phyloP scores from a whole-genome alignment of 495 filamentous ascomycete genomes.

The Trichoderma virens region DNA sequence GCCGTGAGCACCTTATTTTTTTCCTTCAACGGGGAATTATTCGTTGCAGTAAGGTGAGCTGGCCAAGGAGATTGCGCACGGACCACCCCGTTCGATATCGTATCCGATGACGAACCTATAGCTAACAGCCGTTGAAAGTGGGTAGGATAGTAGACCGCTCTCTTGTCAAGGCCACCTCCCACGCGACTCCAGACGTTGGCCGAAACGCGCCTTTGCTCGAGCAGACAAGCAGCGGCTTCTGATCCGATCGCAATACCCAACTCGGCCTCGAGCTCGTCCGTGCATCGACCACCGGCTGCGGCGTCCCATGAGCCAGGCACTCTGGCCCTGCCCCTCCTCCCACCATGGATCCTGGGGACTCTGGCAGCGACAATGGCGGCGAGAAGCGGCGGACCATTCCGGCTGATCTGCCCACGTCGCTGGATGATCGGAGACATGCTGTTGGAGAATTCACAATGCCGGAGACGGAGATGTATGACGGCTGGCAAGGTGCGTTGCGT shows the following conservation, averaged over 20 bases:
- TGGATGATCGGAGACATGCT: conserved; percentile 73
- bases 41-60: background rate
- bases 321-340: conserved; percentile 21
- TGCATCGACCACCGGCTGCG: background rate
- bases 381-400: conserved; percentile 54
- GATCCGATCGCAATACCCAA: background rate
- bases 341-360: conserved; percentile 52
- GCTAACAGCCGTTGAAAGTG: conserved; percentile 1
- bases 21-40: no score
- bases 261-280: background rate
- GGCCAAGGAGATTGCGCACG: background rate
- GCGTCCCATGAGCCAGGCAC: conserved; percentile 6
- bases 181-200: background rate
- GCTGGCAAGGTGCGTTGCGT: conserved; percentile 95
- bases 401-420: conserved; percentile 77
- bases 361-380: conserved; percentile 33
- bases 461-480: conserved; percentile 97
- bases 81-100: background rate
- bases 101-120: background rate
- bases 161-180: background rate
- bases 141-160: conserved; percentile 3
- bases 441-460: conserved; percentile 42
- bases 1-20: no score
- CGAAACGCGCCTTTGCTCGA: background rate
- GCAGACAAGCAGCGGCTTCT: background rate